These are phyloP conservation scores for Xylaria sp. DNA, from an alignment of 2,329 filamentous ascomycete species.

Conservation along the genomic window DNA sequence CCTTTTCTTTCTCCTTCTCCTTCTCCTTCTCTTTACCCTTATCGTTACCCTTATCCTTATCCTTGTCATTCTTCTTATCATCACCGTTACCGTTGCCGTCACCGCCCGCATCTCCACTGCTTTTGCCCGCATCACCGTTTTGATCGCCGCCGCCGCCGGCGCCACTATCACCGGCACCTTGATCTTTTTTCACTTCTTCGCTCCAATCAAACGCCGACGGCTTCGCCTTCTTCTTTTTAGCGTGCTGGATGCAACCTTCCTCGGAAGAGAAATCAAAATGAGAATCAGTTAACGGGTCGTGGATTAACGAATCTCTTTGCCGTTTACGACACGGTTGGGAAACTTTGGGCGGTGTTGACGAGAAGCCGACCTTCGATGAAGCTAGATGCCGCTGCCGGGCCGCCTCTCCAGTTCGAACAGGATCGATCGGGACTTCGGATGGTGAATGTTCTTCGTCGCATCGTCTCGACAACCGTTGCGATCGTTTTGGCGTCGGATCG, in stretches of 20 bases:
- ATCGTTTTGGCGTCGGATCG: slow-evolving; percentile 42
- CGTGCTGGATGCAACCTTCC: slow-evolving; percentile 57
- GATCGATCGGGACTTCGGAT: slow-evolving; percentile 23
- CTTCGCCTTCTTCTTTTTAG: slow-evolving; percentile 50
- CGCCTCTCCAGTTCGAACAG: slow-evolving; percentile 22
- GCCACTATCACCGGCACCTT: slow-evolving; percentile 35
- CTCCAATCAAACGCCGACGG: slow-evolving; percentile 20
- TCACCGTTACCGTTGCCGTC: slow-evolving; percentile 38
- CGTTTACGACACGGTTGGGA: slow-evolving; percentile 32
- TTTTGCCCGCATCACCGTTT: slow-evolving; percentile 40
- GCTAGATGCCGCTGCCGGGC: slow-evolving; percentile 35
- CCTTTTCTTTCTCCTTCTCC: slow-evolving; percentile 56
- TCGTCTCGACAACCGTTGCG: slow-evolving; percentile 28
- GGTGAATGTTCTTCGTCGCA: slow-evolving; percentile 22
- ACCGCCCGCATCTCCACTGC: slow-evolving; percentile 35
- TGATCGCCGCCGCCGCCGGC: slow-evolving; percentile 38
- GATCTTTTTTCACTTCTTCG: slow-evolving; percentile 41
- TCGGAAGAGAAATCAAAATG: slow-evolving; percentile 61
- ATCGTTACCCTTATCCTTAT: slow-evolving; percentile 31
- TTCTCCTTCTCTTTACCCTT: too few relatives aligned
- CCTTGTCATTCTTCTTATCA: slow-evolving; percentile 33
- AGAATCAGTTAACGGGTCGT: slow-evolving; percentile 48
- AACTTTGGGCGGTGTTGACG: slow-evolving; percentile 26
- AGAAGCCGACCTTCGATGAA: slow-evolving; percentile 25
- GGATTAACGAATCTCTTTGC: slow-evolving; percentile 41